Evolutionary conservation across 1,284 basidiomycete species (phyloP), one percentile per base, ranked within the genome.

Genomic region (Anthracocystis panici-leucophaei): DNA sequence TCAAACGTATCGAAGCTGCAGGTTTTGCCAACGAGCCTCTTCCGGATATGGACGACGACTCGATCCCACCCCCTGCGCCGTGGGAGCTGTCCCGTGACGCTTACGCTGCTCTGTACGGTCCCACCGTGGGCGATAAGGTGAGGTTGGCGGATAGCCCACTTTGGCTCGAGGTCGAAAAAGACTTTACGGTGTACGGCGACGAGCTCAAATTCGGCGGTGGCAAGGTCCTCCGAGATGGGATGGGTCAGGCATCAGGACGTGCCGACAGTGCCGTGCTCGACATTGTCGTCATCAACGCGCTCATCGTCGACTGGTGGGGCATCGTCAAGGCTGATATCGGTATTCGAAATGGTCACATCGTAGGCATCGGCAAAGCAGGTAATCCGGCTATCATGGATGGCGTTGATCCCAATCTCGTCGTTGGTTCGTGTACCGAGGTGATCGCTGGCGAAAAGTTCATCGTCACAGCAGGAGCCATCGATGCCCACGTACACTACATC

Each of bases 291-390:
- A 97, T 94, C 44, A 99, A 97, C 83, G 94, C 93, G 0, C 88
- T 99, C 52, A 92, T 99, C 68, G 87, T 99, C 45, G 95, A 99
- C 85, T 97, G 93, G 92, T 91, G 90, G 45, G 95, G 95, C 1
- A 96, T 99, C 69, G 93, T 92, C 89, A 98, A 98, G 89, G 96
- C 96, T n/a, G 97, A 99, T 83, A 93, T 99, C 57, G 97, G 97
- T 42, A 89, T 99, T 71, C 94, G 92, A 86, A 85, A 90, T 68
- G 96, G 96, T 0, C 81, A 87, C 57, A 98, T 99, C 74, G 89
- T 88, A 11, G 95, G 92, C 0, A 92, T 99, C 59, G 97, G 97
- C 35, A 99, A 99, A 86, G 93, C 95, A 5, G 97, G 97, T 2
- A 99, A 99, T 86, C 95, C 95, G 2, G 95, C 97, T 83, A 89